Conservation (phyloP, 768 basidiomycete genomes). For the Dioszegia aurantiaca region DNA sequence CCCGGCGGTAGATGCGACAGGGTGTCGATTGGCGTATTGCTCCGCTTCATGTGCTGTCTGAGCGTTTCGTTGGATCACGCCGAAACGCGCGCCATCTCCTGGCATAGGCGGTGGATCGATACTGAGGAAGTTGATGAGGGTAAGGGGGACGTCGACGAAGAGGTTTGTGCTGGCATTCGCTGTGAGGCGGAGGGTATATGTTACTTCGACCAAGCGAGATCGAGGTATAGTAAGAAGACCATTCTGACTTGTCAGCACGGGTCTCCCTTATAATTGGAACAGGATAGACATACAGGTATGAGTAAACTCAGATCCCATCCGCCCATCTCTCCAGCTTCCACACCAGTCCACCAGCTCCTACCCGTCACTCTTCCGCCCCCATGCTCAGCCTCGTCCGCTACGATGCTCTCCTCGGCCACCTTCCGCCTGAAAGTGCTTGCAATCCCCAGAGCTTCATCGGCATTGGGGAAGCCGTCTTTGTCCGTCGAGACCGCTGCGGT, state of each 20-base stretch:
- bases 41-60: neutral
- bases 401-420: constrained; percentile 65
- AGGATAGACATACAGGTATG: constrained; percentile 67
- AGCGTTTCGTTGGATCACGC: constrained; percentile 1
- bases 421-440: constrained; percentile 61
- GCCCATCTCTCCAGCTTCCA: constrained; percentile 61
- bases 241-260: constrained; percentile 23
- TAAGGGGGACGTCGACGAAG: constrained; percentile 68
- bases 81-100: constrained; percentile 23
- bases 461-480: constrained; percentile 19
- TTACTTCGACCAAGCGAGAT: constrained; percentile 70
- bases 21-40: neutral
- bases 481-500: constrained; percentile 46
- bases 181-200: constrained; percentile 67
- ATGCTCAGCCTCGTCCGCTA: constrained; percentile 59
- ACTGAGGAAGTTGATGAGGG: constrained; percentile 78
- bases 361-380: constrained; percentile 61
- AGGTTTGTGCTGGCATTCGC: constrained; percentile 60
- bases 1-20: constrained; percentile 7
- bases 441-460: constrained; percentile 14
- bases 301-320: constrained; percentile 69
- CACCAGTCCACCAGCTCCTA: constrained; percentile 87
- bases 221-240: constrained; percentile 60
- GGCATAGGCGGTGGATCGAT: constrained; percentile 70
- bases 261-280: neutral